A percentile compares a stretch with the other conserved stretches of the same genome.
Conservation (phyloP, 2,329 filamentous ascomycete genomes). For the Zymoseptoria crescenta region DNA sequence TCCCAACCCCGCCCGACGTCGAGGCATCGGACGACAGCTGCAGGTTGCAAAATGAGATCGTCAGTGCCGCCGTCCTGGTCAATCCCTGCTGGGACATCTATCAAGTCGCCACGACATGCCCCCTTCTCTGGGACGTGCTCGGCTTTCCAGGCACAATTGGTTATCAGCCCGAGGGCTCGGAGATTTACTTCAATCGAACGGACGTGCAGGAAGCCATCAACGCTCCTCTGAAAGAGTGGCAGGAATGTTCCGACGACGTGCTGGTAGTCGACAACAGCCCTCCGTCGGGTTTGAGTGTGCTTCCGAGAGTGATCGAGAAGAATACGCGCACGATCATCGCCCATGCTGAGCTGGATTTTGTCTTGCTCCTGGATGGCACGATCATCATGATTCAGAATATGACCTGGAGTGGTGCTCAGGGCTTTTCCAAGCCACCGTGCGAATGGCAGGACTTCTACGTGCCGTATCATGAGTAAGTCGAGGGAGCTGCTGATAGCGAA, state of each 20-base stretch:
- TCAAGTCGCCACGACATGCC: conserved; percentile 64
- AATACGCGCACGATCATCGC: conserved; percentile 67
- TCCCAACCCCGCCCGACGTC: conserved; percentile 47
- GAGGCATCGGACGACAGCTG: conserved; percentile 45
- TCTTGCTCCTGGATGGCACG: conserved; percentile 61
- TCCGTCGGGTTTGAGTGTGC: conserved; percentile 49
- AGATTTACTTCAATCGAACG: conserved; percentile 39
- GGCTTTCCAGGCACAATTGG: conserved; percentile 57
- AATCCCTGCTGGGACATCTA: conserved; percentile 81
- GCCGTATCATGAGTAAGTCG: conserved; percentile 50
- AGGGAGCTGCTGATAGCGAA: conserved; percentile 27
- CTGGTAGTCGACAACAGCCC: conserved; percentile 45
- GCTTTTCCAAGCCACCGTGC: conserved; percentile 55
- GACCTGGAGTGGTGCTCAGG: conserved; percentile 65
- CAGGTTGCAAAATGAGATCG: conserved; percentile 40
- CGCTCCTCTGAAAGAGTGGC: conserved; percentile 57
- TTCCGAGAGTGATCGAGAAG: conserved; percentile 65
- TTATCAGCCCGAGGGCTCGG: conserved; percentile 56
- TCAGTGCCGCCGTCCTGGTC: conserved; percentile 44
- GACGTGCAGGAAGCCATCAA: conserved; percentile 34
- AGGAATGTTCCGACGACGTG: conserved; percentile 47
- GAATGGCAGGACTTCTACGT: conserved; percentile 56
- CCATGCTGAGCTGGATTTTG: conserved; percentile 63
- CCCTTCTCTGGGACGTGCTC: conserved; percentile 60
- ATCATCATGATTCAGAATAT: conserved; percentile 71